These are phyloP conservation scores for Magnolia sinica DNA, from an alignment of 164 flowering plant genomes.

Conservation along the genomic window DNA sequence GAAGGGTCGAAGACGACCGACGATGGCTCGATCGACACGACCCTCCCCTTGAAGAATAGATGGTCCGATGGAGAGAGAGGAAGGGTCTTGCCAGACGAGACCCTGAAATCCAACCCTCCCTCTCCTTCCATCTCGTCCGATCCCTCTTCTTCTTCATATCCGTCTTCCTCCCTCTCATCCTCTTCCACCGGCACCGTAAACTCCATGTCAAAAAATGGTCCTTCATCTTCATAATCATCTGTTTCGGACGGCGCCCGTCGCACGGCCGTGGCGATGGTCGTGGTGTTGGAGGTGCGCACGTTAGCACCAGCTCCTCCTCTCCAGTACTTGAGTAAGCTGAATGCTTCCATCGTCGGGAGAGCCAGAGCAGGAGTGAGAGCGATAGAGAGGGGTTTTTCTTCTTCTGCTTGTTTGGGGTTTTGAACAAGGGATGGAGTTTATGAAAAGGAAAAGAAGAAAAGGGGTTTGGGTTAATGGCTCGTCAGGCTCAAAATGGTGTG, in stretches of 20 bases:
- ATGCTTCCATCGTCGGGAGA: conserved; percentile 95
- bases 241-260: conserved; percentile 8
- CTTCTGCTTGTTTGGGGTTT: too few relatives aligned
- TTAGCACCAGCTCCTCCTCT: conserved; percentile 24
- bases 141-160: conserved; percentile 4
- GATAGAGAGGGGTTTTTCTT: background rate
- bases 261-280: conserved; percentile 22
- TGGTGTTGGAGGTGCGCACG: conserved; percentile 15
- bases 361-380: conserved; percentile 46
- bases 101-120: conserved; percentile 46
- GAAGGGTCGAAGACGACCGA: conserved; percentile 11
- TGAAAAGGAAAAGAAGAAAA: background rate
- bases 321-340: conserved; percentile 88
- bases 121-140: conserved; percentile 8
- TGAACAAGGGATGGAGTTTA: background rate
- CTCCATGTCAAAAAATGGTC: conserved; percentile 80
- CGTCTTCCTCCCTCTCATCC: conserved; percentile 13
- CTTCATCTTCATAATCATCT: conserved; percentile 50
- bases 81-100: conserved; percentile 33
- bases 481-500: background rate
- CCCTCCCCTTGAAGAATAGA: conserved; percentile 62
- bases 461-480: background rate
- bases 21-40: conserved; percentile 46
- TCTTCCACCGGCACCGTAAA: conserved; percentile 51
- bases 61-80: conserved; percentile 57